phyloP scores from a whole-genome alignment of 2,329 filamentous ascomycete genomes.

The Lecanicillium sp. region DNA sequence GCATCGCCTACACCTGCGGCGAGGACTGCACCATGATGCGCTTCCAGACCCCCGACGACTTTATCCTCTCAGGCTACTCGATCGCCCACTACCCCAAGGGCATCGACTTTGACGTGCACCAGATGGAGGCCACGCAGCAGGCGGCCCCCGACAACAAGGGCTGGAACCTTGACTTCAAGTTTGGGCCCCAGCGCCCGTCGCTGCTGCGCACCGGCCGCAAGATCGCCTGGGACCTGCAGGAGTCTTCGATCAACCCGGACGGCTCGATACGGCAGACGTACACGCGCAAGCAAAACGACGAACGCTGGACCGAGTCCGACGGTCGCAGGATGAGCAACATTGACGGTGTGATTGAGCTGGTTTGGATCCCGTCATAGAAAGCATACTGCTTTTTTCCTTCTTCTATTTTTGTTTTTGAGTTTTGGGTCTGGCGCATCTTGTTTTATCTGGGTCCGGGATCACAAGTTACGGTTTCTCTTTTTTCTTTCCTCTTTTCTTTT shows the following conservation, averaged over 20 bases:
- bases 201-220: slow-evolving; percentile 44
- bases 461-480: background rate
- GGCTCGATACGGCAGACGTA: slow-evolving; percentile 49
- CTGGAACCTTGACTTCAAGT: slow-evolving; percentile 46
- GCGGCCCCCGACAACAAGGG: slow-evolving; percentile 42
- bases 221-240: slow-evolving; percentile 49
- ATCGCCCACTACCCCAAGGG: slow-evolving; percentile 50
- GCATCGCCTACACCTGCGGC: slow-evolving; percentile 53
- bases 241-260: slow-evolving; percentile 41
- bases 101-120: slow-evolving; percentile 42
- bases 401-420: no score
- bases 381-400: background rate
- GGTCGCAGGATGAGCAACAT: slow-evolving; percentile 44
- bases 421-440: no score
- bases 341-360: slow-evolving; percentile 51
- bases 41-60: slow-evolving; percentile 48
- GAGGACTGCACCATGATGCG: slow-evolving; percentile 55
- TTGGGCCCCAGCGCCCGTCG: slow-evolving; percentile 43
- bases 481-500: background rate
- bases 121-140: slow-evolving; percentile 48
- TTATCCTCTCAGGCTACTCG: slow-evolving; percentile 54
- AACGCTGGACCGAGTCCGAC: slow-evolving; percentile 43
- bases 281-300: slow-evolving; percentile 45
- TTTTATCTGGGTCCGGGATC: no score
- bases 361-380: slow-evolving; percentile 43